A percentile compares a stretch with the other conserved stretches of the same genome.
Evolutionary conservation across 2,329 filamentous ascomycete genomes (phyloP).

Genomic region (Calonectria montana): DNA sequence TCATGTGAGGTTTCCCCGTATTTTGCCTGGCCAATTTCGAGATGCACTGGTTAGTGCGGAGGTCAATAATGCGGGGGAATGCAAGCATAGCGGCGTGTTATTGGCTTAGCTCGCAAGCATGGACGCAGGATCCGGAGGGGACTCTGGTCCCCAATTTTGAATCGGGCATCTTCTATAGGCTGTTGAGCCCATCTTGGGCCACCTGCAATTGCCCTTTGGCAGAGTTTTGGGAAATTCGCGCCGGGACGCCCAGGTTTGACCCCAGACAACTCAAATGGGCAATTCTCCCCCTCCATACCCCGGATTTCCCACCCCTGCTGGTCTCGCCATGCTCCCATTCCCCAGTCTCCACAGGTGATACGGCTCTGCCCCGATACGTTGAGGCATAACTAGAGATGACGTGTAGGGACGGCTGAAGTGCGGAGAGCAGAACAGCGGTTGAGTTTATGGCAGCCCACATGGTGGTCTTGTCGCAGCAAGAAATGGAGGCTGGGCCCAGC

Average conservation of each 20-base stretch:
- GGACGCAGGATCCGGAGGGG: neutral
- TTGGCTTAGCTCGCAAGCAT: neutral
- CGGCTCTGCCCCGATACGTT: neutral
- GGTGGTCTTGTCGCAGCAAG: neutral
- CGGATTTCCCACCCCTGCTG: constrained; percentile 3
- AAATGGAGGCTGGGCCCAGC: neutral
- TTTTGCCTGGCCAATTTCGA: neutral
- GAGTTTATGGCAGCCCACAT: neutral
- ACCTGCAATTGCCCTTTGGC: neutral
- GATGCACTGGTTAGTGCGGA: neutral
- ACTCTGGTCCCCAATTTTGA: neutral
- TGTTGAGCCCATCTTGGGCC: neutral
- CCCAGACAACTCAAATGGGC: neutral
- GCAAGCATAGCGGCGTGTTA: neutral
- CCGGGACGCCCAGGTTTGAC: neutral
- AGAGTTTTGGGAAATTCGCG: neutral
- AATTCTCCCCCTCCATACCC: constrained; percentile 1
- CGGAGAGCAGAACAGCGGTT: neutral
- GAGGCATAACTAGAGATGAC: neutral
- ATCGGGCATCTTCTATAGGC: neutral
- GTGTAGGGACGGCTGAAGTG: neutral
- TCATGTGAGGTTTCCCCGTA: neutral
- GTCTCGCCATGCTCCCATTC: neutral
- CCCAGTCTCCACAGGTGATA: neutral
- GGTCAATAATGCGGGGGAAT: constrained; percentile 3